A percentile compares a stretch with the other conserved stretches of the same genome.
phyloP scores from a whole-genome alignment of 2,329 filamentous ascomycete species.

The Verticillium isaacii region DNA sequence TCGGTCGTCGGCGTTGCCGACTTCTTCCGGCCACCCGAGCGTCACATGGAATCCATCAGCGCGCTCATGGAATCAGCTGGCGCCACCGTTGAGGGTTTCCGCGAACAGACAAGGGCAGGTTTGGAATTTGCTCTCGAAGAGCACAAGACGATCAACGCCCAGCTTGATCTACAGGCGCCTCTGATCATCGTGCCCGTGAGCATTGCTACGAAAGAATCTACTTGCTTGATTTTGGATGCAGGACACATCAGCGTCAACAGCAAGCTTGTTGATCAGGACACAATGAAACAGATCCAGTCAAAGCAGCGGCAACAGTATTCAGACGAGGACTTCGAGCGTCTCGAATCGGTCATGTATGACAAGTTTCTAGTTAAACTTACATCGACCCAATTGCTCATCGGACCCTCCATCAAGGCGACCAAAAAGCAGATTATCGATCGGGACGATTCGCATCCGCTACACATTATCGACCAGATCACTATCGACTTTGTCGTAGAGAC shows the following conservation, averaged over 20 bases:
- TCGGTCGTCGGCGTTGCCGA: slow-evolving; percentile 87
- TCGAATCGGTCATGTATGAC: slow-evolving; percentile 96
- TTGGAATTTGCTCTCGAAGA: slow-evolving; percentile 95
- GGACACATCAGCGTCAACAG: slow-evolving; percentile 94
- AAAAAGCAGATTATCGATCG: slow-evolving; percentile 72
- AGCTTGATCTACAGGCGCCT: slow-evolving; percentile 90
- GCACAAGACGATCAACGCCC: slow-evolving; percentile 96
- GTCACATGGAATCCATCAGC: slow-evolving; percentile 97
- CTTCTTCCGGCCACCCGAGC: slow-evolving; percentile 94
- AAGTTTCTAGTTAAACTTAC: slow-evolving; percentile 90
- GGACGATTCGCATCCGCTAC: slow-evolving; percentile 66
- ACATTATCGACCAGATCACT: slow-evolving; percentile 95
- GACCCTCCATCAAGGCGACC: slow-evolving; percentile 85
- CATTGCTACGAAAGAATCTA: slow-evolving; percentile 73
- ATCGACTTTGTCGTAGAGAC: slow-evolving; percentile 95
- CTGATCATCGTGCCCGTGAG: slow-evolving; percentile 95
- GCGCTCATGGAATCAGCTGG: slow-evolving; percentile 94
- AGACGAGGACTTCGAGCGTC: slow-evolving; percentile 79
- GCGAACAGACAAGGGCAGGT: slow-evolving; percentile 92
- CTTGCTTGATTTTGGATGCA: slow-evolving; percentile 91
- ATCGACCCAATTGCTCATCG: slow-evolving; percentile 92
- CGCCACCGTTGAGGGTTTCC: slow-evolving; percentile 88
- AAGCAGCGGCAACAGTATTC: slow-evolving; percentile 87
- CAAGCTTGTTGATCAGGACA: slow-evolving; percentile 88
- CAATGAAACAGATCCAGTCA: slow-evolving; percentile 80